Percentiles rank a stretch among this genome's conserved stretches.
These are phyloP conservation scores for Colletotrichum scovillei DNA, from an alignment of 2,329 filamentous ascomycete genomes.

Conservation along the genomic window DNA sequence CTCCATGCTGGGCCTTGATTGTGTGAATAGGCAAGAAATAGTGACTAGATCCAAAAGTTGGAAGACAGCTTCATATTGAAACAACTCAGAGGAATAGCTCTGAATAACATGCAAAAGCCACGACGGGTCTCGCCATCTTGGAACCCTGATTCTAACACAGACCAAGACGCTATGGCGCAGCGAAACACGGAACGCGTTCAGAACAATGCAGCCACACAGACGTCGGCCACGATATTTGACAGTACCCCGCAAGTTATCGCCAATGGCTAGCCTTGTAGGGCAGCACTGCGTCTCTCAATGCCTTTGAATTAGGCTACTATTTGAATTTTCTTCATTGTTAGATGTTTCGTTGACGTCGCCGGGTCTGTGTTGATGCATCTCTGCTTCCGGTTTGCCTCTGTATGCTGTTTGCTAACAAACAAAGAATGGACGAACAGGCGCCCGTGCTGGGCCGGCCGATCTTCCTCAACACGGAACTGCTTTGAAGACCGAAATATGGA, in stretches of 20 bases:
- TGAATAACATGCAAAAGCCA: not conserved
- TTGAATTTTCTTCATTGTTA: not conserved
- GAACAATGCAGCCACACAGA: conserved; percentile 17
- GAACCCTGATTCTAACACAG: not conserved
- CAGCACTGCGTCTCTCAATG: not conserved
- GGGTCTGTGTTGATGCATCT: not conserved
- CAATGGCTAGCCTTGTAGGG: not conserved
- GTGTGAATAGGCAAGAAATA: not conserved
- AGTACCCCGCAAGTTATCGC: not conserved
- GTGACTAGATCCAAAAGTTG: not conserved
- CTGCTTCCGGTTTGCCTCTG: not conserved
- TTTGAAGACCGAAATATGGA: not conserved
- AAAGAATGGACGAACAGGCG: not conserved
- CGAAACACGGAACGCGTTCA: conserved; percentile 9
- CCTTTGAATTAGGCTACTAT: not conserved
- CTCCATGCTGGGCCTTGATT: not conserved
- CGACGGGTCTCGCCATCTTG: not conserved
- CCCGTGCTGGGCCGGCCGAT: not conserved
- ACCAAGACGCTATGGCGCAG: not conserved
- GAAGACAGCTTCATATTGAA: not conserved
- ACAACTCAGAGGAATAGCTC: not conserved
- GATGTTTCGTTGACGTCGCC: not conserved
- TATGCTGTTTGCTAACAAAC: not conserved
- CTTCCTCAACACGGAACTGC: not conserved
- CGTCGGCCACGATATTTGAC: not conserved